A percentile compares a stretch with the other conserved stretches of the same genome.
These are phyloP conservation scores for Tetrapisispora iriomotensis DNA, from an alignment of 805 yeast species.

Conservation along the genomic window DNA sequence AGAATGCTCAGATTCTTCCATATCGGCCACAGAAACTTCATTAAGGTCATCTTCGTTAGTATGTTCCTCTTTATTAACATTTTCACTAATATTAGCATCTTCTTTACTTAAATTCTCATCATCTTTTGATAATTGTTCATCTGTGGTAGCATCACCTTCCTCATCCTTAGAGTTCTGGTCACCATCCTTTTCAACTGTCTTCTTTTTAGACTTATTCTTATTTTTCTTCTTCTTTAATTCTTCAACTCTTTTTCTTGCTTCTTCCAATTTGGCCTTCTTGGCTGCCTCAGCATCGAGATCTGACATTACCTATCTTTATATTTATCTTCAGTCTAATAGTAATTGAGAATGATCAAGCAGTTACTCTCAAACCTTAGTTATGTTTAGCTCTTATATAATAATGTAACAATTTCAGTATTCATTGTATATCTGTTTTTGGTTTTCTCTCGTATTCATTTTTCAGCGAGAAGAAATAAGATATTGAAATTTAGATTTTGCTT, in stretches of 20 bases:
- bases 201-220: slow-evolving; percentile 35
- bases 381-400: too few species aligned
- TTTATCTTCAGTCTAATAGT: not conserved
- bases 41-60: slow-evolving; percentile 3
- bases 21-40: slow-evolving; percentile 4
- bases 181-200: slow-evolving; percentile 10
- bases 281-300: slow-evolving; percentile 28
- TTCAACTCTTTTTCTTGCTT: slow-evolving; percentile 64
- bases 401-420: too few species aligned
- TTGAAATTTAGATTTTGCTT: too few species aligned
- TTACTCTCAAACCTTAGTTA: not conserved
- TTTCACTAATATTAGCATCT: slow-evolving; percentile 4
- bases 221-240: slow-evolving; percentile 55
- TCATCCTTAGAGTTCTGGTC: slow-evolving; percentile 3
- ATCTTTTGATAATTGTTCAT: slow-evolving; percentile 4
- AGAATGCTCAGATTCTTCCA: slow-evolving; percentile 9
- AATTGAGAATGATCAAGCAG: not conserved
- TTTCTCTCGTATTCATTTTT: too few species aligned
- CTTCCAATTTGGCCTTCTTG: slow-evolving; percentile 52
- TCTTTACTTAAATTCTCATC: not conserved
- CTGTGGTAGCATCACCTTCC: slow-evolving; percentile 5
- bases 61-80: slow-evolving; percentile 4
- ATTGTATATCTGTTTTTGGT: too few species aligned
- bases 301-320: slow-evolving; percentile 10
- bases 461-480: too few species aligned